phyloP scores from a whole-genome alignment of 768 basidiomycete species.

The Pulveroboletus sp. region DNA sequence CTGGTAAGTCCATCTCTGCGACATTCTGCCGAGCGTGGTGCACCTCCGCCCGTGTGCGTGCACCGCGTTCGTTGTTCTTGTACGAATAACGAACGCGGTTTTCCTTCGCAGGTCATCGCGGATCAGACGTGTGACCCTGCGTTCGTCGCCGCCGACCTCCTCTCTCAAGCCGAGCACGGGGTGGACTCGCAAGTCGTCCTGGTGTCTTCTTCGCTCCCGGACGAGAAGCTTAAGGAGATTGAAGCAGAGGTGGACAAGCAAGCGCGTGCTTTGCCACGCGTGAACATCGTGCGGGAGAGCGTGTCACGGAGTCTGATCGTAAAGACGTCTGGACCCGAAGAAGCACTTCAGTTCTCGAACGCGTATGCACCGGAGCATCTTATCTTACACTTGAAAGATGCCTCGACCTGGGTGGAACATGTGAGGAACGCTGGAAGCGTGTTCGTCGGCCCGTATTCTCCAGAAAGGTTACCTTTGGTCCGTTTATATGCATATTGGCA shows the following conservation, averaged over 20 bases:
- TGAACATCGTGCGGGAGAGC: conserved; percentile 87
- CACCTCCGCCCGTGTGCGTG: conserved; percentile 53
- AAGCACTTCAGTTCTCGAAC: conserved; percentile 88
- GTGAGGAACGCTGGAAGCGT: conserved; percentile 95
- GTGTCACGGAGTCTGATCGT: conserved; percentile 90
- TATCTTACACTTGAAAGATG: conserved; percentile 81
- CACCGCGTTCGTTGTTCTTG: conserved; percentile 40
- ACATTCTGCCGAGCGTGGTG: conserved; percentile 56
- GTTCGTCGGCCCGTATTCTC: conserved; percentile 92
- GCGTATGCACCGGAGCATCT: conserved; percentile 98
- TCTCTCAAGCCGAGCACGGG: conserved; percentile 98
- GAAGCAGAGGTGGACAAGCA: conserved; percentile 84
- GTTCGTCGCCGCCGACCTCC: conserved; percentile 93
- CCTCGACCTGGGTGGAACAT: conserved; percentile 53
- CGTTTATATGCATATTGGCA: background rate
- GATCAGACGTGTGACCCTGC: conserved; percentile 82
- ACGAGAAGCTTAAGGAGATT: conserved; percentile 61
- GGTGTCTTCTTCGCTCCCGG: conserved; percentile 68
- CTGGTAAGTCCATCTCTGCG: conserved; percentile 50
- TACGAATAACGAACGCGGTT: conserved; percentile 30
- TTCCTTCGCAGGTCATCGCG: conserved; percentile 73
- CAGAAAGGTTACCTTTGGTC: conserved; percentile 72
- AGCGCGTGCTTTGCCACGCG: conserved; percentile 79
- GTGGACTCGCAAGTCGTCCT: conserved; percentile 97
- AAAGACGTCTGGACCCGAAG: conserved; percentile 56